Percentiles rank a stretch among this genome's conserved stretches.
Conservation (phyloP, 2,329 filamentous ascomycete genomes). For the Colletotrichum gigasporum region DNA sequence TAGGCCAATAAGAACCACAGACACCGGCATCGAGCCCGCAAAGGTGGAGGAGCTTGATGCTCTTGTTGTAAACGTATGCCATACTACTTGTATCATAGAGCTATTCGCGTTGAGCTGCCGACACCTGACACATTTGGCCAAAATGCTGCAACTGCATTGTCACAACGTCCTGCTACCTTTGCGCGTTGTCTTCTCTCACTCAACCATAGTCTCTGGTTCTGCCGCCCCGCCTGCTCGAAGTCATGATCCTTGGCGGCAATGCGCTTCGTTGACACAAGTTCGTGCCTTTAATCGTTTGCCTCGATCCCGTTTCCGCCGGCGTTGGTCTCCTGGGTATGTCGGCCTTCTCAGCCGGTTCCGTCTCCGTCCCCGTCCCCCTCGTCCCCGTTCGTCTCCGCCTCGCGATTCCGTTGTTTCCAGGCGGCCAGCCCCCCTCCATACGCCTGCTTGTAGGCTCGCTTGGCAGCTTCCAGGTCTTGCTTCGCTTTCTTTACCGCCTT, state of each 20-base stretch:
- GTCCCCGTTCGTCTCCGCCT: neutral
- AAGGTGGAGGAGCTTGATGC: neutral
- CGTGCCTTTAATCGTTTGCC: neutral
- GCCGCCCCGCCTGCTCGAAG: too few species aligned
- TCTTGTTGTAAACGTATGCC: slow-evolving; percentile 23
- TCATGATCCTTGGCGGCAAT: neutral
- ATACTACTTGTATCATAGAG: slow-evolving; percentile 30
- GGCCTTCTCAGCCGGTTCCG: neutral
- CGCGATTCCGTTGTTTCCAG: slow-evolving; percentile 13
- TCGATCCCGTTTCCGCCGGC: neutral
- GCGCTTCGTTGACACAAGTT: neutral
- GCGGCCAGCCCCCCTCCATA: slow-evolving; percentile 2
- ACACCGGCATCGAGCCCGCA: neutral
- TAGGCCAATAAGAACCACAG: neutral
- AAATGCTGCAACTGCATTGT: neutral
- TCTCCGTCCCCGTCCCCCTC: neutral
- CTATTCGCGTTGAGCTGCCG: neutral
- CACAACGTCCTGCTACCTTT: neutral
- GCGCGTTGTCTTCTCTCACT: too few species aligned
- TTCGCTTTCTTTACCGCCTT: neutral
- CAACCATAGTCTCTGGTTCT: too few species aligned
- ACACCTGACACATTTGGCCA: neutral
- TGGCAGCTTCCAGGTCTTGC: slow-evolving; percentile 3
- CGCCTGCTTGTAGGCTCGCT: slow-evolving; percentile 3
- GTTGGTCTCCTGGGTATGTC: neutral